Evolutionary conservation across 148 eudicot species (phyloP).

Genomic region (Beta vulgaris): DNA sequence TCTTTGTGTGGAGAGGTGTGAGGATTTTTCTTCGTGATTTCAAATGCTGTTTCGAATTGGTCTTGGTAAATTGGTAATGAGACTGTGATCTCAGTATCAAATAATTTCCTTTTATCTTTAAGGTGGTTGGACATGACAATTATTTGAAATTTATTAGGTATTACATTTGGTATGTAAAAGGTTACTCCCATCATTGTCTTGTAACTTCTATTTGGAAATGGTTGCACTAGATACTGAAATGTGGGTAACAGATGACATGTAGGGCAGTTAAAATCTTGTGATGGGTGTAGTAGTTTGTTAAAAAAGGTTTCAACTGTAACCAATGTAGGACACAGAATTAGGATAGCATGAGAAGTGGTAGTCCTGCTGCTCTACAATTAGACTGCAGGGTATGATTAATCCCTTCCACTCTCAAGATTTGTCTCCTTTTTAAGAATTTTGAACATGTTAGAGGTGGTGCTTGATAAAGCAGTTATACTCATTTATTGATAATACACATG

Average conservation of each 20-base stretch:
- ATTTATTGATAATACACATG: not conserved
- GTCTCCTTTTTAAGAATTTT: not conserved
- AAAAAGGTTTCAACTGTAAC: not conserved
- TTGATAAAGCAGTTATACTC: not conserved
- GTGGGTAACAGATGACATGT: not conserved
- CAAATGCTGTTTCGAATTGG: not conserved
- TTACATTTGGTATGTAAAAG: not conserved
- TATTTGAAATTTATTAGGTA: not conserved
- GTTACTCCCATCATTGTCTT: not conserved
- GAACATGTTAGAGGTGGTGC: not conserved
- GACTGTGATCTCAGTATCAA: not conserved
- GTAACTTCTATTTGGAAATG: not conserved
- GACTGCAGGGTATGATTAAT: not conserved
- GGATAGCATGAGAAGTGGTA: not conserved
- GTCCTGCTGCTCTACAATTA: not conserved
- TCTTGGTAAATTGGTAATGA: too few species aligned
- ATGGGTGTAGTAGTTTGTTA: not conserved
- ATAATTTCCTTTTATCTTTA: not conserved
- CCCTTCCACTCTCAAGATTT: not conserved
- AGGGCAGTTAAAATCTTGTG: not conserved
- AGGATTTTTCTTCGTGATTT: not conserved
- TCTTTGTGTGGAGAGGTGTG: not conserved
- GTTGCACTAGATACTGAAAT: not conserved
- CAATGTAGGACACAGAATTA: not conserved
- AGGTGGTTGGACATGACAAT: not conserved